These are phyloP conservation scores for Orbilia quercus DNA, from an alignment of 2,329 filamentous ascomycete genomes.

Conservation along the genomic window DNA sequence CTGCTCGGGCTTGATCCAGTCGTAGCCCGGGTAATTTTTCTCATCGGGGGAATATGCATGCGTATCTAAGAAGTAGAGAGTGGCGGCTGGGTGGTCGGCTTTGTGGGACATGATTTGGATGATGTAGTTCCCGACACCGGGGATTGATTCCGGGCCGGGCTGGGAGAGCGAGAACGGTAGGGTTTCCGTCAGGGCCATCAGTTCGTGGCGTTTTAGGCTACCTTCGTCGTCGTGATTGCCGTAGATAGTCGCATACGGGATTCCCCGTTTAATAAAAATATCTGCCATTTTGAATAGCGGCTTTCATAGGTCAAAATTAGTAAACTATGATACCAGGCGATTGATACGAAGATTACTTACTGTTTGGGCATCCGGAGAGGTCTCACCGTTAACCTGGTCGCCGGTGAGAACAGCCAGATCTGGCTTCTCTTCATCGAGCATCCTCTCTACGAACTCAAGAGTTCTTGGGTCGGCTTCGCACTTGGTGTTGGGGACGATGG, in stretches of 20 bases:
- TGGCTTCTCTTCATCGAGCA: constrained; percentile 92
- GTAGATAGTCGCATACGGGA: constrained; percentile 93
- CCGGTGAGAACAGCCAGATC: constrained; percentile 91
- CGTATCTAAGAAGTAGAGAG: constrained; percentile 93
- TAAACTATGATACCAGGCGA: constrained; percentile 3
- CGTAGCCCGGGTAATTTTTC: constrained; percentile 87
- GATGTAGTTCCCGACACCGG: constrained; percentile 91
- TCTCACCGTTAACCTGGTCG: constrained; percentile 95
- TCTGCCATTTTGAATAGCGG: constrained; percentile 93
- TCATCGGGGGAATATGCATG: constrained; percentile 93
- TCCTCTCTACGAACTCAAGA: constrained; percentile 82
- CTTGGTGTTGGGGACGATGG: constrained; percentile 66
- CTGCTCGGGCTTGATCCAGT: constrained; percentile 95
- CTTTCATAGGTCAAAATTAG: constrained; percentile 63
- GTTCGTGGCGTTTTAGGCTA: constrained; percentile 77
- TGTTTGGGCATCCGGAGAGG: constrained; percentile 88
- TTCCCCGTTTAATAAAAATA: constrained; percentile 83
- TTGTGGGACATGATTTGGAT: constrained; percentile 83
- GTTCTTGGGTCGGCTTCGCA: constrained; percentile 94
- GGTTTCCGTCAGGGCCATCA: constrained; percentile 87
- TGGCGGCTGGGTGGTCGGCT: constrained; percentile 89
- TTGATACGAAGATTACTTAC: constrained; percentile 64
- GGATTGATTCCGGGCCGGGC: constrained; percentile 80
- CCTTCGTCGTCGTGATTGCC: constrained; percentile 98
- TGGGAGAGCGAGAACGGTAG: constrained; percentile 90